Evolutionary conservation across 2,329 filamentous ascomycete species (phyloP).

Genomic region (Botryotinia narcissicola): DNA sequence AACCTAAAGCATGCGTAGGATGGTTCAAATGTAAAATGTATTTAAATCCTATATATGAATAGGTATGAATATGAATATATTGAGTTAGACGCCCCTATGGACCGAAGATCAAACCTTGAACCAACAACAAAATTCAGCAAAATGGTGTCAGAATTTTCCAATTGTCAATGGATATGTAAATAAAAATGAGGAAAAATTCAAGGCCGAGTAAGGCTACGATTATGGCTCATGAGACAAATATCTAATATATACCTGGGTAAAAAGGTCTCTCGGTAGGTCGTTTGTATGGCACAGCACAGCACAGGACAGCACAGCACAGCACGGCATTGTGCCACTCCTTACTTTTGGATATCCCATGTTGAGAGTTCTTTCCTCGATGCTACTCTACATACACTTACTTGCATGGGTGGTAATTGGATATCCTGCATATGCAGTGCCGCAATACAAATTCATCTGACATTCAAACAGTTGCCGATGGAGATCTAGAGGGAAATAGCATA

Average conservation of each 20-base stretch:
- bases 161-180: neutral
- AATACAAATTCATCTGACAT: neutral
- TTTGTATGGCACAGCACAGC: constrained; percentile 1
- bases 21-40: neutral
- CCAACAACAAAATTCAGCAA: neutral
- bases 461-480: neutral
- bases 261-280: neutral
- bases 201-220: neutral
- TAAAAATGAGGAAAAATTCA: neutral
- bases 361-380: neutral
- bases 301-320: constrained; percentile 10
- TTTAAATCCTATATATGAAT: neutral
- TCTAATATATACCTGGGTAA: neutral
- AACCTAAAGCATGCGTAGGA: neutral
- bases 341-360: neutral
- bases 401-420: neutral
- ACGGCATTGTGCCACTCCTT: neutral
- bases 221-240: neutral
- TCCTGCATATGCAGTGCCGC: neutral
- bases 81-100: neutral
- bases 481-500: neutral
- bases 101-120: too few species aligned
- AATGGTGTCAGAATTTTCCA: neutral
- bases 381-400: neutral
- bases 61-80: neutral